phyloP scores from a whole-genome alignment of 2,329 filamentous ascomycete genomes.

The Cryoendolithus antarcticus region DNA sequence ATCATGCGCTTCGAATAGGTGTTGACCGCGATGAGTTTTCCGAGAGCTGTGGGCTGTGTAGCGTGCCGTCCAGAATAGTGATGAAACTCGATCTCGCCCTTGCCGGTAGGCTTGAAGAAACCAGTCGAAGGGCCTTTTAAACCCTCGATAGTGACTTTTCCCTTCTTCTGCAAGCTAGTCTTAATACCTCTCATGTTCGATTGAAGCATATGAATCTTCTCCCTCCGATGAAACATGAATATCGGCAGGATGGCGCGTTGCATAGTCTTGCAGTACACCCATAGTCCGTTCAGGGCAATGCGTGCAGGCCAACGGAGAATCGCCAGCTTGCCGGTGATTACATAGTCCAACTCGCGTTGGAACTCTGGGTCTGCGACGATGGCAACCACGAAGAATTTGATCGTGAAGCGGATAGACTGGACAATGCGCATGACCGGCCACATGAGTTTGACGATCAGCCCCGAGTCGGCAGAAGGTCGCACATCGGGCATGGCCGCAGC shows the following conservation, averaged over 20 bases:
- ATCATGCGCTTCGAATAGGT: constrained; percentile 37
- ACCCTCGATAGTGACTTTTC: constrained; percentile 33
- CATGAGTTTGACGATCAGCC: constrained; percentile 12
- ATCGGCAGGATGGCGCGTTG: constrained; percentile 35
- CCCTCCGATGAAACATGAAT: constrained; percentile 38
- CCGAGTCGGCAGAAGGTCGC: constrained; percentile 2
- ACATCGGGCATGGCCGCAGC: constrained; percentile 3
- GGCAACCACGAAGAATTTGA: constrained; percentile 39
- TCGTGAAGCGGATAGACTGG: constrained; percentile 29
- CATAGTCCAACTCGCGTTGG: constrained; percentile 37
- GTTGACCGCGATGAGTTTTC: constrained; percentile 32
- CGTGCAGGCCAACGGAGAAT: constrained; percentile 26
- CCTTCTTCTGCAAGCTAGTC: constrained; percentile 34
- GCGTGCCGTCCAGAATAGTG: constrained; percentile 28
- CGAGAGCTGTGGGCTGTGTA: constrained; percentile 32
- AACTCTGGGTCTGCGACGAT: constrained; percentile 41
- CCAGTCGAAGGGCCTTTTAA: constrained; percentile 38
- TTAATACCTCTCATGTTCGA: constrained; percentile 38
- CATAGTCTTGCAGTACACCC: constrained; percentile 34
- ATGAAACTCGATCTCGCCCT: constrained; percentile 22
- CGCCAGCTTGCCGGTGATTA: constrained; percentile 25
- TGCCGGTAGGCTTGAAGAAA: constrained; percentile 31
- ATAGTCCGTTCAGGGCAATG: constrained; percentile 34
- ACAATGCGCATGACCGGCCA: constrained; percentile 29
- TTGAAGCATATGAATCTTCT: constrained; percentile 35